Evolutionary conservation across 2,329 filamentous ascomycete species (phyloP).

Genomic region (Teratosphaeria zuluensis): DNA sequence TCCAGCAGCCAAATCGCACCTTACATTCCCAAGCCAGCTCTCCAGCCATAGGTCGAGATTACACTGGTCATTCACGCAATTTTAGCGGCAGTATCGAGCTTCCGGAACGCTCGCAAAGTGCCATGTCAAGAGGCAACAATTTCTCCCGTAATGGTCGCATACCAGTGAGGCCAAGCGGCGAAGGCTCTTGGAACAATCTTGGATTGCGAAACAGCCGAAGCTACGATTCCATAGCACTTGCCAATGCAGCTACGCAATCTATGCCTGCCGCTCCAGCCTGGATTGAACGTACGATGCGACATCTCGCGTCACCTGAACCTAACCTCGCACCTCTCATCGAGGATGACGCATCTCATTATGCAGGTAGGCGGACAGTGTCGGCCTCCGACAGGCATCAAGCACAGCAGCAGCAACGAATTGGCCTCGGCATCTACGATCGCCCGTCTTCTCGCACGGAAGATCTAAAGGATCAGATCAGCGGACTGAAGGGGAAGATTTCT

Average conservation of each 20-base stretch:
- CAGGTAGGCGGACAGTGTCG: background rate
- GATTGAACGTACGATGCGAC: conserved; percentile 21
- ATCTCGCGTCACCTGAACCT: conserved; percentile 29
- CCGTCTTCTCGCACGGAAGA: conserved; percentile 63
- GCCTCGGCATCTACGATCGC: conserved; percentile 42
- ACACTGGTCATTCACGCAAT: conserved; percentile 46
- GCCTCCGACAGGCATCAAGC: background rate
- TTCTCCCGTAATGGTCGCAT: conserved; percentile 7
- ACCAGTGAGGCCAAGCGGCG: conserved; percentile 9
- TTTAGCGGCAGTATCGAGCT: conserved; percentile 50
- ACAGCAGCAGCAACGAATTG: background rate
- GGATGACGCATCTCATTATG: conserved; percentile 21
- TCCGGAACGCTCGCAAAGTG: conserved; percentile 23
- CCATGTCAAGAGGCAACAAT: conserved; percentile 8
- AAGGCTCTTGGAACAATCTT: conserved; percentile 5
- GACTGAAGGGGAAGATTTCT: conserved; percentile 76
- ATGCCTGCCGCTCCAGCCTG: background rate
- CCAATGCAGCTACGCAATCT: background rate
- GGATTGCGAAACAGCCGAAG: conserved; percentile 22
- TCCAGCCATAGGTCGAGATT: conserved; percentile 20
- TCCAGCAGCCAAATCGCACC: conserved; percentile 8
- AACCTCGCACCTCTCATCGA: conserved; percentile 34
- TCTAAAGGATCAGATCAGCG: conserved; percentile 76
- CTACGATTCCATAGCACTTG: conserved; percentile 15
- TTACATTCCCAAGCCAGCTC: conserved; percentile 22